These are phyloP conservation scores for Clarireedia paspali DNA, from an alignment of 2,329 filamentous ascomycete species.

Conservation along the genomic window DNA sequence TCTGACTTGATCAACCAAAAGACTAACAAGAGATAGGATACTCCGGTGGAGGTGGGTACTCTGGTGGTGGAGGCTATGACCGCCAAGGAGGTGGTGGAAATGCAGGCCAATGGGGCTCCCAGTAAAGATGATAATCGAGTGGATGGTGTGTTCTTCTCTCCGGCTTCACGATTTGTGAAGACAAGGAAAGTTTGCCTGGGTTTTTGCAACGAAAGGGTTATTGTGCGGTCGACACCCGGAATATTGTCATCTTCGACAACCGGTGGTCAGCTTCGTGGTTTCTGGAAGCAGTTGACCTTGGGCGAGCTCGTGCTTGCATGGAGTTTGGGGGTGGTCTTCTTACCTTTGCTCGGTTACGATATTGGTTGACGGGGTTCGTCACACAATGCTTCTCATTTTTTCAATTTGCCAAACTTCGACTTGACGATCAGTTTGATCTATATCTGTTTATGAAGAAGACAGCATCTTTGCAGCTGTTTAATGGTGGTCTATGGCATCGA, in stretches of 20 bases:
- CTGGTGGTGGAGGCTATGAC: slow-evolving; percentile 2
- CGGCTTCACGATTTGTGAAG: slow-evolving; percentile 3
- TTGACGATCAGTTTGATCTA: slow-evolving; percentile 26
- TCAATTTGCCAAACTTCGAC: slow-evolving; percentile 21
- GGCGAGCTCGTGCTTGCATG: slow-evolving; percentile 28
- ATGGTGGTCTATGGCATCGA: slow-evolving; percentile 23
- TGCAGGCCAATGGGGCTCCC: slow-evolving; percentile 4
- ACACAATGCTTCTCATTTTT: slow-evolving; percentile 18
- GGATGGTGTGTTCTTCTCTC: background rate
- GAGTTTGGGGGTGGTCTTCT: slow-evolving; percentile 27
- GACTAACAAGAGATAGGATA: background rate
- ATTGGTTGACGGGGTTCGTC: slow-evolving; percentile 12
- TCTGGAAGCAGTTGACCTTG: slow-evolving; percentile 27
- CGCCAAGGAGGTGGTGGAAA: slow-evolving; percentile 3
- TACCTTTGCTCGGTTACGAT: slow-evolving; percentile 24
- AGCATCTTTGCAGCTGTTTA: slow-evolving; percentile 22
- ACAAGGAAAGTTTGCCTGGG: slow-evolving; percentile 29
- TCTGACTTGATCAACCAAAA: background rate
- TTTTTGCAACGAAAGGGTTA: slow-evolving; percentile 26
- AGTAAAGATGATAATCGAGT: slow-evolving; percentile 2
- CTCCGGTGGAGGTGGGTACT: background rate
- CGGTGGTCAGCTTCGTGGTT: slow-evolving; percentile 25
- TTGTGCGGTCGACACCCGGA: slow-evolving; percentile 25
- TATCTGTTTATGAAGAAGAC: slow-evolving; percentile 20
- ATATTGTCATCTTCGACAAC: slow-evolving; percentile 17